A percentile compares a stretch with the other conserved stretches of the same genome.
Conservation (phyloP, 768 basidiomycete genomes). For the Ephemerocybe angulata region DNA sequence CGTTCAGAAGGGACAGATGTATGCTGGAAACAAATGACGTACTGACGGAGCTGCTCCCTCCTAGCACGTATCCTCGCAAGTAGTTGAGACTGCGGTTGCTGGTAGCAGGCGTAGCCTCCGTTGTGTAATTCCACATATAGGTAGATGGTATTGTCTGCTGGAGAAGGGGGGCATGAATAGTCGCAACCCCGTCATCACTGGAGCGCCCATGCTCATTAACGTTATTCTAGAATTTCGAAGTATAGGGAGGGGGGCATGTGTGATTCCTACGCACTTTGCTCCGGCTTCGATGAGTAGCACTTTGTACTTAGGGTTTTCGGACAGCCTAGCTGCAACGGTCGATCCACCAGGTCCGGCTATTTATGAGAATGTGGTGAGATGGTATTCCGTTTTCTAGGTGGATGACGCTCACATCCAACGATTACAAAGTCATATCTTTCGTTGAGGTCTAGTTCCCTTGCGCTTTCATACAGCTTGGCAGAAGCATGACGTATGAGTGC, state of each 20-base stretch:
- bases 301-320: conserved; percentile 5
- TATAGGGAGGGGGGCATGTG: too few species aligned
- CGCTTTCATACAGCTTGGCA: too few species aligned
- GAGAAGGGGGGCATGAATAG: conserved; percentile 17
- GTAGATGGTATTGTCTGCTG: conserved; percentile 10
- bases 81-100: conserved; percentile 22
- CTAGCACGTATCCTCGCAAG: conserved; percentile 27
- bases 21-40: conserved; percentile 1
- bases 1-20: background rate
- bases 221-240: too few species aligned
- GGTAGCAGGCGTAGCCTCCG: conserved; percentile 21
- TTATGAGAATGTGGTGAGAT: too few species aligned
- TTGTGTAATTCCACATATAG: conserved; percentile 33
- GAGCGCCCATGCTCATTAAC: background rate
- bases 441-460: too few species aligned
- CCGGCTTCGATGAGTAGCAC: conserved; percentile 14
- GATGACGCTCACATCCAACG: too few species aligned
- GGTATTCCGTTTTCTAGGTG: too few species aligned
- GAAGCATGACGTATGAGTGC: too few species aligned
- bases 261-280: conserved; percentile 15
- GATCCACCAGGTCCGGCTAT: conserved; percentile 9
- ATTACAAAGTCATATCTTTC: too few species aligned
- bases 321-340: conserved; percentile 9
- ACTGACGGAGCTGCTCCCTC: conserved; percentile 31
- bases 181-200: conserved; percentile 18